Conservation (phyloP, 2,329 filamentous ascomycete species). For the Graphium sp. region DNA sequence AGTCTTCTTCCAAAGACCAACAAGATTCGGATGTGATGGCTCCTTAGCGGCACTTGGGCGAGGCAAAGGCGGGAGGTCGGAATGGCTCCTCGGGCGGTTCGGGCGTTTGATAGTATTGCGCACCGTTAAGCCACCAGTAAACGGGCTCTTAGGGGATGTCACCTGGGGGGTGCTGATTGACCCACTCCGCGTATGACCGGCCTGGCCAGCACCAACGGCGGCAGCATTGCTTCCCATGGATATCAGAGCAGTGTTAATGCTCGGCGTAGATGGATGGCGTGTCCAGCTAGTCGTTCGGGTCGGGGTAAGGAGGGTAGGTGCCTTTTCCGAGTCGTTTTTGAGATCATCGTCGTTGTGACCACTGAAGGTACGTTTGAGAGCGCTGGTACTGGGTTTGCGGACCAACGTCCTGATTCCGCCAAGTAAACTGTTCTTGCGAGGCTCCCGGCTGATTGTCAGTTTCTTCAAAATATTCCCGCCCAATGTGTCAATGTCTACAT, state of each 20-base stretch:
- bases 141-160: constrained; percentile 35
- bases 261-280: constrained; percentile 33
- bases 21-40: constrained; percentile 25
- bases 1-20: constrained; percentile 31
- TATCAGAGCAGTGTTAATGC: constrained; percentile 40
- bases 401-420: constrained; percentile 32
- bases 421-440: constrained; percentile 19
- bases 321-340: constrained; percentile 9
- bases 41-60: too few species aligned
- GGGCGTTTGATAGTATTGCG: constrained; percentile 34
- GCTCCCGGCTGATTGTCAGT: constrained; percentile 32
- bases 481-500: constrained; percentile 37
- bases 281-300: constrained; percentile 33
- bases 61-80: constrained; percentile 29
- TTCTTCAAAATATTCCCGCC: constrained; percentile 48
- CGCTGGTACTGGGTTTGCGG: constrained; percentile 27
- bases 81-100: constrained; percentile 40
- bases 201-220: constrained; percentile 37
- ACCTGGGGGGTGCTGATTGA: constrained; percentile 40
- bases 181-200: constrained; percentile 25
- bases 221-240: constrained; percentile 37
- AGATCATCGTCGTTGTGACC: constrained; percentile 12
- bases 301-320: too few species aligned
- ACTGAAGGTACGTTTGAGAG: constrained; percentile 30
- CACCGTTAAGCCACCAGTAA: constrained; percentile 25